phyloP scores from a whole-genome alignment of 805 yeast species.

The Saturnispora ahearnii region DNA sequence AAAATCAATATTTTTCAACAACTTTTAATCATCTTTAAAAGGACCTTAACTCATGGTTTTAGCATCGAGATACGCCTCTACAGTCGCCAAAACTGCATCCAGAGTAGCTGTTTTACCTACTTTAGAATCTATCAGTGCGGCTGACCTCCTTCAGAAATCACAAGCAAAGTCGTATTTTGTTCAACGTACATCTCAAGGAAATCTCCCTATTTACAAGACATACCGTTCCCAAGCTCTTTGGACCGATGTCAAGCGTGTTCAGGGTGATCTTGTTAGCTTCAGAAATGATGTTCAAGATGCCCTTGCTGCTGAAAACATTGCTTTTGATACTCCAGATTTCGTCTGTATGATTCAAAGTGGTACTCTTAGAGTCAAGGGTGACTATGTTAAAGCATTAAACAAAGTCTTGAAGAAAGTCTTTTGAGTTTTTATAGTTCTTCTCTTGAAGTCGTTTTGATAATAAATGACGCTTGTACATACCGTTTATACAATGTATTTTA shows the following conservation, averaged over 20 bases:
- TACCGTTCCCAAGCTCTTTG: constrained; percentile 50
- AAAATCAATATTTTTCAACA: constrained; percentile 1
- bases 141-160: constrained; percentile 26
- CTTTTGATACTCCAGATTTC: constrained; percentile 25
- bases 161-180: constrained; percentile 34
- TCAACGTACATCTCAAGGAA: constrained; percentile 49
- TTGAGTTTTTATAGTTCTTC: constrained; percentile 11
- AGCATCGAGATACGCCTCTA: constrained; percentile 4
- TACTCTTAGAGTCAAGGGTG: constrained; percentile 46
- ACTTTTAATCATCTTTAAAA: not conserved
- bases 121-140: constrained; percentile 17
- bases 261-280: constrained; percentile 58
- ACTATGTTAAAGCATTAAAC: constrained; percentile 30
- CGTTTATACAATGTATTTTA: not conserved
- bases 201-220: constrained; percentile 76
- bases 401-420: constrained; percentile 26
- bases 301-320: constrained; percentile 28
- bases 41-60: not conserved
- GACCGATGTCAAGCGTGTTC: constrained; percentile 65
- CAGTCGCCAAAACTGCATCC: constrained; percentile 10
- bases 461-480: not conserved
- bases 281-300: constrained; percentile 53
- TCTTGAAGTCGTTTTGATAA: not conserved
- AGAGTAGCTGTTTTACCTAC: constrained; percentile 19
- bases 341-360: constrained; percentile 42